Base-by-base conservation (phyloP, 2,329 filamentous ascomycete species). In the Fusarium robinianum region DNA sequence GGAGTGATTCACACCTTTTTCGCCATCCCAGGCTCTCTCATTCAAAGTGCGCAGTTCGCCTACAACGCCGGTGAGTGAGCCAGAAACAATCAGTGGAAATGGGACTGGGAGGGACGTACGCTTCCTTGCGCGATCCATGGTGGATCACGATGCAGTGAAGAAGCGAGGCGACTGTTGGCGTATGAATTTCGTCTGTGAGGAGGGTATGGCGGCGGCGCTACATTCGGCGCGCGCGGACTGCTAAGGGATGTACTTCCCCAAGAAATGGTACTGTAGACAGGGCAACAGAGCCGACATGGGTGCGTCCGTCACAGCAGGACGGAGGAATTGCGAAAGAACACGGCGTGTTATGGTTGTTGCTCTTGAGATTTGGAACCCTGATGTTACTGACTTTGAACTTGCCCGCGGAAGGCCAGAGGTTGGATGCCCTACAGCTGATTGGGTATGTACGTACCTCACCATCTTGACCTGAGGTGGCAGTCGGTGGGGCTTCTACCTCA, bases 41-140 rank as follows among this genome's bases (percentile, higher is more conserved):
- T 99, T 99, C 63, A 95, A 77, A 73, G 87, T 81, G 76, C 90
- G 88, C 72, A 97, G 79, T 76, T 96, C 88, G 75, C 90, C 90
- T 96, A 66, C 5, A 27, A 26, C 38, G 16, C 38, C 21, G 35
- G 51, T 64, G 19, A 62, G 55, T 37, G n/a, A n/a, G n/a, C 37
- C 18, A 16, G 12, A 21, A 11, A 4, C 8, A 35, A n/a, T 26
- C 27, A 33, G 24, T 26, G 15, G 23, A 17, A 37, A 18, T 17
- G 12, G 19, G 22, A 30, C 2, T 14, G 32, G 41, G 34, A 33
- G 24, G 29, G 66, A n/a, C 78, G 58, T 57, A 84, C 81, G 79
- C 74, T 83, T 83, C 66, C 78, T 80, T 70, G 74, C 73, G 72
- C 81, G 81, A 75, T 84, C 80, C 81, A 85, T 85, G 61, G 54